Evolutionary conservation across 768 basidiomycete genomes (phyloP), one percentile per base, ranked within the genome.

Genomic region (Leucocoprinus sp.): DNA sequence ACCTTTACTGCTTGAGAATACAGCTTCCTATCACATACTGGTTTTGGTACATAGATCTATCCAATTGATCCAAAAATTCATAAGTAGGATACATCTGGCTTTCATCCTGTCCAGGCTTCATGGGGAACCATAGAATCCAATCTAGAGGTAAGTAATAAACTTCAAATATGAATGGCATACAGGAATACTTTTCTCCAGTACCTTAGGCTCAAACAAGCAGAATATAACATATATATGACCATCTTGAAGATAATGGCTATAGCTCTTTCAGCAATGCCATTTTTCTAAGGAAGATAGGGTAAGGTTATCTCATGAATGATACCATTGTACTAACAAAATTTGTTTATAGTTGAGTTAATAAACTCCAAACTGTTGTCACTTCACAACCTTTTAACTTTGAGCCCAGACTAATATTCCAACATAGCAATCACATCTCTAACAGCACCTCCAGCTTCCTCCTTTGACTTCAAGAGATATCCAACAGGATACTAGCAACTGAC

Each of bases 161-260:
- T 62, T 1, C 44, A 27, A n/a, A 60, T 52, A 49, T 65, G 55
- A n/a, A 55, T 37, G 17, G 51, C 49, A 15, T 53, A 26, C 8
- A 36, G 35, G 2, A 61, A 29, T 9, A 54, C 57, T 2, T 50
- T 35, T 8, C 45, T 44, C 60, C 59, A 62, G 12, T 28, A 28
- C 5, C 27, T 5, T 5, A 28, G 27, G 12, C 12, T 12, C 5
- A 28, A 5, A 12, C 51, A 27, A 4, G 53, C 45, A n/a, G 51
- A 44, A 8, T 33, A 19, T 3, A 69, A 56, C 56, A 71, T 63
- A 0, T 62, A 51, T 15, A 46, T 52, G 7, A 61, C 55, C 11
- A 46, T 53, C 18, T 70, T 63, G 1, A 55, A 48, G 22, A 74
- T 51, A 0, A 62, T 65, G 3, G 60, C 49, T 31, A 73, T 72